Evolutionary conservation across 306 rosid genomes (phyloP), one percentile per base, ranked within the genome.

Genomic region (Corylus avellana): DNA sequence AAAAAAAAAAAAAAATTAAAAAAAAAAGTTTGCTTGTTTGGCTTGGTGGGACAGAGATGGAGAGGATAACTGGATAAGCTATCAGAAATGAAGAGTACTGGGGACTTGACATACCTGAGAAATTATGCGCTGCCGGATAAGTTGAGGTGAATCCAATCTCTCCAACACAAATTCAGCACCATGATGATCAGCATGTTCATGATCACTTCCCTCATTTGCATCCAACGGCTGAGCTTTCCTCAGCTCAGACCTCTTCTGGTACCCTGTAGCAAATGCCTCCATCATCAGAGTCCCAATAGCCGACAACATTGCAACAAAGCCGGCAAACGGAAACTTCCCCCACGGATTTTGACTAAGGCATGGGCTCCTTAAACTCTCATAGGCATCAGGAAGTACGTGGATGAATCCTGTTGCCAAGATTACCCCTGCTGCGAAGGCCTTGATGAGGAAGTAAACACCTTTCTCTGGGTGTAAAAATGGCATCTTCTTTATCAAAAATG

Each of bases 371-470:
- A 90, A 61, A 59, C 83, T 81, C 11, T 82, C 85, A 46, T 85
- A 89, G 16, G 95, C 94, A 42, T 90, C 93, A 0, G 93, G 95
- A 53, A 92, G 77, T 17, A 92, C 74, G 70, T 92, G 95, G 55
- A 92, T 70, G 78, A 90, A 89, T 12, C 92, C 97, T 0, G 95
- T 92, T 1, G 97, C 95, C 14, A 92, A 75, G 55, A 92, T 90
- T 76, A 92, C 89, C 0, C 93, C 95, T 6, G 93, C 92, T 0
- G 93, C 92, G 56, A 90, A 92, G 59, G 93, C 87, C 42, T 90
- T 92, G 39, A 90, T 72, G 22, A 87, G 12, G 75, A 88, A 87
- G 53, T 86, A 89, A 4, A 89, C 56, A 22, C 79, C 81, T 44
- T 81, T 86, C 12, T 87, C 89, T 6, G 89, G 90, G 17, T 80